These are phyloP conservation scores for Backusella sp. DNA, from an alignment of 192 early-diverging fungal species.

Conservation along the genomic window DNA sequence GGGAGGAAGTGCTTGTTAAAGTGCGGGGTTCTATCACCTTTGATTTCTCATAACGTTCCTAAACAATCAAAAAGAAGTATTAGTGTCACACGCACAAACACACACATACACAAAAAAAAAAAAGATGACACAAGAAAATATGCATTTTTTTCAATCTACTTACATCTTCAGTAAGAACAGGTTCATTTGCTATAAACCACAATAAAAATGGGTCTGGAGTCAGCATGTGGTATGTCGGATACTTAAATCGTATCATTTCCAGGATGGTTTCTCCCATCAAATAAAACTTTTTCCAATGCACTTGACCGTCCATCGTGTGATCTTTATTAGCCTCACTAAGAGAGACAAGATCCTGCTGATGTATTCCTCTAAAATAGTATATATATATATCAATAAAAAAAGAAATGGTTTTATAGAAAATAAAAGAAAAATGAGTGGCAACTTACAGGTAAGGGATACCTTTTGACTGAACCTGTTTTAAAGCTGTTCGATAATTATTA, in stretches of 20 bases:
- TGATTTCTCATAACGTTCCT: slow-evolving; percentile 10
- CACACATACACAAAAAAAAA: background rate
- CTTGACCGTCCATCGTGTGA: slow-evolving; percentile 54
- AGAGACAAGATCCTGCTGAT: slow-evolving; percentile 68
- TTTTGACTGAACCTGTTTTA: slow-evolving; percentile 54
- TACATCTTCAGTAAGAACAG: slow-evolving; percentile 31
- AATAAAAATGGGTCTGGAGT: slow-evolving; percentile 21
- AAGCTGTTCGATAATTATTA: slow-evolving; percentile 59
- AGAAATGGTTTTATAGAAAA: background rate
- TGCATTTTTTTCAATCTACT: slow-evolving; percentile 4
- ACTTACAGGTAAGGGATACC: slow-evolving; percentile 79
- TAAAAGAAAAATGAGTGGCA: background rate
- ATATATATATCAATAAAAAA: background rate
- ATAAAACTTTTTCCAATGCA: slow-evolving; percentile 74
- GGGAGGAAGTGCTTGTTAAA: slow-evolving; percentile 12
- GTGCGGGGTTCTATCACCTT: background rate
- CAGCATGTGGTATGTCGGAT: slow-evolving; percentile 16
- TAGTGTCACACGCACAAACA: background rate
- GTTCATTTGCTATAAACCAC: slow-evolving; percentile 22
- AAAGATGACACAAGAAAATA: background rate
- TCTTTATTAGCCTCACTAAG: slow-evolving; percentile 73
- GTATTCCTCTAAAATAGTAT: slow-evolving; percentile 41
- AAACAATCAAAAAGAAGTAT: background rate
- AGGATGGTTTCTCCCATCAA: slow-evolving; percentile 47
- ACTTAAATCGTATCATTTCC: slow-evolving; percentile 25